Evolutionary conservation across 768 basidiomycete genomes (phyloP), one percentile per base, ranked within the genome.

Genomic region (Pilatotrama ljubarskyi): DNA sequence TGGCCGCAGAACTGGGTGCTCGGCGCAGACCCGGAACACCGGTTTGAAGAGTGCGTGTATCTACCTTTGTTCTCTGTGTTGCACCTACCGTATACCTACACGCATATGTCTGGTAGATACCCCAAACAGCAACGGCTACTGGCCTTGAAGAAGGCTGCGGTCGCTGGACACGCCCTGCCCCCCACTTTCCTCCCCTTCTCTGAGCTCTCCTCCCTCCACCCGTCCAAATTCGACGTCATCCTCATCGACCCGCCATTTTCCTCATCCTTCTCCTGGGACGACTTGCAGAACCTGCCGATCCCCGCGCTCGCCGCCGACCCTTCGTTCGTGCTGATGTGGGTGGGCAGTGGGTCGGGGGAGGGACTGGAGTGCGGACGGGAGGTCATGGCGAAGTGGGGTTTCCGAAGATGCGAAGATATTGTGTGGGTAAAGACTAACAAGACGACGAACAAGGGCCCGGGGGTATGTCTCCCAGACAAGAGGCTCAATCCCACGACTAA

Each of bases 371-470:
- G 88, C 35, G 97, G 97, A 0, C 77, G 95, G 35, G 96, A 98
- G 72, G 78, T 95, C 25, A 81, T 99, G 38, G 90, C 88, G 1
- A 90, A 85, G 73, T 99, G 96, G 95, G 97, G 96, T 3, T 96
- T 94, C 70, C 78, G 94, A 42, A 76, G 97, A 51, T 97, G 94
- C 68, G 97, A 99, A 68, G 97, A 99, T 70, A 91, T 99, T n/a
- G 92, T 97, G 5, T 98, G 95, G 95, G 89, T 97, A 56, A 94
- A 93, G 77, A 95, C 93, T 46, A 99, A 98, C 71, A 82, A 81
- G 59, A 79, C 74, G 20, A 80, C 76, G 22, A 90, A 90, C 70
- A 78, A 78, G 15, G 91, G 91, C 1, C 88, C 93, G 53, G 91
- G 90, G 56, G 89, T 90, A 70, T 67, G 86, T 77, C 15, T 42